phyloP scores from a whole-genome alignment of 169 alveolate species.

The Hepatocystis sp. region DNA sequence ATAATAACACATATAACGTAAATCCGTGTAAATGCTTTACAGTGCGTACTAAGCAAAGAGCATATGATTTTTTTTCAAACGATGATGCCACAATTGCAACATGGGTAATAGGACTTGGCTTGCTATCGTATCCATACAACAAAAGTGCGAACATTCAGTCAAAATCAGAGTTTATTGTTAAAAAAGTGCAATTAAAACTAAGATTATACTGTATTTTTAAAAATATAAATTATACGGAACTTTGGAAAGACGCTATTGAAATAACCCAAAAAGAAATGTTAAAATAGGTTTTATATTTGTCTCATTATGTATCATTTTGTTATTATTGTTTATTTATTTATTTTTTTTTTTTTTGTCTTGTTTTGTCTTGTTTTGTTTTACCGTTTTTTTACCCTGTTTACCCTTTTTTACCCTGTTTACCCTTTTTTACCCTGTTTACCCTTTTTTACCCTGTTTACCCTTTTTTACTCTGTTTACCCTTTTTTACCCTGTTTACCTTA shows the following conservation, averaged over 20 bases:
- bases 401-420: no score
- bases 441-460: no score
- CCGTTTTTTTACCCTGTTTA: no score
- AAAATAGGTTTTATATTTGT: not conserved
- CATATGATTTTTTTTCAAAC: conserved; percentile 64
- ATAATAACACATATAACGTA: conserved; percentile 15
- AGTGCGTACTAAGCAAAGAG: conserved; percentile 26
- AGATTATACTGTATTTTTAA: conserved; percentile 36
- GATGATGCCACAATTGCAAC: conserved; percentile 37
- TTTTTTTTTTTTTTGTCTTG: not conserved
- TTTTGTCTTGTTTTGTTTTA: no score
- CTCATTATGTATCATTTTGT: not conserved
- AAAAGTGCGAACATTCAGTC: conserved; percentile 51
- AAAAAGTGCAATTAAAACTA: conserved; percentile 40
- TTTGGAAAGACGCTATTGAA: conserved; percentile 59
- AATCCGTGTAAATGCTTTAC: conserved; percentile 60
- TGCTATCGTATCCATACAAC: conserved; percentile 22
- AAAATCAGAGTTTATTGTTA: conserved; percentile 54
- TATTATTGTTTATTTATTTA: not conserved
- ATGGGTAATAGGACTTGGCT: conserved; percentile 68
- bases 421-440: no score
- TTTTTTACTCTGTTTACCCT: no score
- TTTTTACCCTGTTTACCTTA: no score
- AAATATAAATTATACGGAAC: conserved; percentile 29
- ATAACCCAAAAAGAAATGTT: conserved; percentile 24